A percentile compares a stretch with the other conserved stretches of the same genome.
Evolutionary conservation across 2,329 filamentous ascomycete species (phyloP).

Genomic region (Epicoccum sorghinum): DNA sequence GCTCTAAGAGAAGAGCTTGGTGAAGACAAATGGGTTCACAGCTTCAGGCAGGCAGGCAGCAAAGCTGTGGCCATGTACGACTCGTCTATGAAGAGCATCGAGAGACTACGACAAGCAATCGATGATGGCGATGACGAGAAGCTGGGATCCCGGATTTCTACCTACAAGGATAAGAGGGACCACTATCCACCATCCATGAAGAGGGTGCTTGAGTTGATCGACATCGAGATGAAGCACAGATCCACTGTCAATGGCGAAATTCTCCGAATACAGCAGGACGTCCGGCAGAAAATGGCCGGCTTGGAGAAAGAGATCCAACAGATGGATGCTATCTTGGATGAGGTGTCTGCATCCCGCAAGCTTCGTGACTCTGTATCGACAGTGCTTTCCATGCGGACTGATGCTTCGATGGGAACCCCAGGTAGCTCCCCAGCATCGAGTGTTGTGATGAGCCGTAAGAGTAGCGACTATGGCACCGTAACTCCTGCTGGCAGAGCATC

Average conservation of each 20-base stretch:
- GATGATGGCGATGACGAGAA: constrained; percentile 75
- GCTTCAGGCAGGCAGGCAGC: constrained; percentile 89
- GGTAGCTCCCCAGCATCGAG: constrained; percentile 71
- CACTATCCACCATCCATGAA: constrained; percentile 95
- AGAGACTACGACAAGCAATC: constrained; percentile 79
- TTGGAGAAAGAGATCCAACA: constrained; percentile 78
- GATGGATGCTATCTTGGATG: constrained; percentile 76
- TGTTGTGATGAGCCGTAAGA: constrained; percentile 61
- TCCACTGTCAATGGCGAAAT: constrained; percentile 97
- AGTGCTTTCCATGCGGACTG: constrained; percentile 74
- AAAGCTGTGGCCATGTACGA: constrained; percentile 97
- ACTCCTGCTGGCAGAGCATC: constrained; percentile 57
- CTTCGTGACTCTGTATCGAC: constrained; percentile 92
- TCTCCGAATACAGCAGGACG: constrained; percentile 80
- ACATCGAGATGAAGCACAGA: constrained; percentile 94
- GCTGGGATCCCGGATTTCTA: constrained; percentile 73
- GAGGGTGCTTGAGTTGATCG: constrained; percentile 87
- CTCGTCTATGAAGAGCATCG: constrained; percentile 85
- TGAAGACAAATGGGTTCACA: constrained; percentile 94
- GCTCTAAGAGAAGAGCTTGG: constrained; percentile 84
- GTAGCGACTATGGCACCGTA: constrained; percentile 52
- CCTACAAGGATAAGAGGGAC: constrained; percentile 90
- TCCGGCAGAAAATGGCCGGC: constrained; percentile 79
- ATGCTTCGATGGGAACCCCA: constrained; percentile 71
- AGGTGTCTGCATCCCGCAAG: constrained; percentile 71